Evolutionary conservation across 768 basidiomycete species (phyloP).

Genomic region (Lyophyllum decastes): DNA sequence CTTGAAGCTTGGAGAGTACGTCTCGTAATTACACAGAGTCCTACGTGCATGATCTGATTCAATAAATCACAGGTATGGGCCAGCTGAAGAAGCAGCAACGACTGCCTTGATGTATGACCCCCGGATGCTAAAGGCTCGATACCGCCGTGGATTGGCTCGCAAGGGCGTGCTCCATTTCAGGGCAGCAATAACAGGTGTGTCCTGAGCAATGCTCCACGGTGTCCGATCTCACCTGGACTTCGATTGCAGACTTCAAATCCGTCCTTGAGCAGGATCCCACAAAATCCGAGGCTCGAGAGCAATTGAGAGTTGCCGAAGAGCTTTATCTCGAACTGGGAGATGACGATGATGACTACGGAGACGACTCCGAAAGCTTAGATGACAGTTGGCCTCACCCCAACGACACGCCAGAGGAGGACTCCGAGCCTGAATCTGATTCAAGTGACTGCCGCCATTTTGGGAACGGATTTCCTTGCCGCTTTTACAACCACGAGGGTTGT

Average conservation of each 20-base stretch:
- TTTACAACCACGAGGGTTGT: conserved; percentile 54
- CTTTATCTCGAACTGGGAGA: conserved; percentile 13
- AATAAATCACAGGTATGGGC: conserved; percentile 30
- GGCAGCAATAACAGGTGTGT: conserved; percentile 29
- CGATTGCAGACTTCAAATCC: conserved; percentile 25
- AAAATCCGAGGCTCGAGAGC: conserved; percentile 17
- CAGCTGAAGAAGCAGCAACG: conserved; percentile 39
- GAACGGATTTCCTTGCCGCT: conserved; percentile 48
- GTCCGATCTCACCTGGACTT: background rate
- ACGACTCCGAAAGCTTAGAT: conserved; percentile 4
- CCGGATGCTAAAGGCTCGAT: conserved; percentile 36
- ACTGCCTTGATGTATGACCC: conserved; percentile 37
- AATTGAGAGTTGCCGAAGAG: conserved; percentile 11
- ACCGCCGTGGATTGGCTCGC: conserved; percentile 39
- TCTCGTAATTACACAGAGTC: background rate
- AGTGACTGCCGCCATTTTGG: conserved; percentile 52
- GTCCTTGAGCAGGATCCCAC: conserved; percentile 25
- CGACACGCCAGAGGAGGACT: conserved; percentile 26
- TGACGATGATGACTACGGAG: background rate
- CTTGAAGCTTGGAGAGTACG: conserved; percentile 35
- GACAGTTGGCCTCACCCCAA: conserved; percentile 19
- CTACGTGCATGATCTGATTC: background rate
- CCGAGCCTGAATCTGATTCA: conserved; percentile 47
- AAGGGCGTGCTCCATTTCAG: conserved; percentile 24
- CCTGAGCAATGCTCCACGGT: background rate